Evolutionary conservation across 108 stramenopile species (phyloP), one percentile per base, ranked within the genome.

Genomic region (Phaeodactylum tricornutum): DNA sequence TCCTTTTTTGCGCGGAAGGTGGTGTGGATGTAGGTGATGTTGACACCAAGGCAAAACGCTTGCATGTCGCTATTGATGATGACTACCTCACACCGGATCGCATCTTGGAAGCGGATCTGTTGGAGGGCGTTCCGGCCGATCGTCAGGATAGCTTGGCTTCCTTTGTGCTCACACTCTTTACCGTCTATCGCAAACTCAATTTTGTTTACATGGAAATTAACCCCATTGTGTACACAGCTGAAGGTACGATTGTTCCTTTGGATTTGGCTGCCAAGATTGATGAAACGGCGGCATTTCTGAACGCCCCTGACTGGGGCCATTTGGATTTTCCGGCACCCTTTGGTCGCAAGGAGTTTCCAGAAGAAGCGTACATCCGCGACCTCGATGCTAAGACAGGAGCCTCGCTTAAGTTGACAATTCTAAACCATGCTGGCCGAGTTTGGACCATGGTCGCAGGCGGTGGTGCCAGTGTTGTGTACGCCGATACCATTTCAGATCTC

Each of bases 381-480:
- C 59, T 93, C 20, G 92, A 93, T 54, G 52, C 61, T 31, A 84
- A 84, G 61, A 91, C 92, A 4, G 92, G 92, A 16, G 81, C 88
- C 11, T 83, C 83, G 0, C 58, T 93, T n/a, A 93, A 93, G 61
- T 62, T 93, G n/a, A 93, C 92, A 6, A 75, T 93, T 30, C 60
- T 93, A n/a, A 93, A 93, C 60, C 84, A 62, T 34, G 29, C 54
- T 16, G 87, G 92, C 6, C 52, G 88, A 5, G 67, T 93, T 26
- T 93, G 92, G 92, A 93, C 92, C n/a, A 86, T 93, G 86, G 92
- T 93, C 19, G 92, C 88, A 2, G 89, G 93, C 33, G 87, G 93
- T 9, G 89, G 93, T n/a, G 93, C 89, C 1, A 81, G 77, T 21
- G 92, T 93, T 2, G 89, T 91, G 23, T 94, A 94, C 59, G 89